These are phyloP conservation scores for Pseudisothecium myosuroides DNA, from an alignment of 225 moss, liverwort and hornwort genomes.

Conservation along the genomic window DNA sequence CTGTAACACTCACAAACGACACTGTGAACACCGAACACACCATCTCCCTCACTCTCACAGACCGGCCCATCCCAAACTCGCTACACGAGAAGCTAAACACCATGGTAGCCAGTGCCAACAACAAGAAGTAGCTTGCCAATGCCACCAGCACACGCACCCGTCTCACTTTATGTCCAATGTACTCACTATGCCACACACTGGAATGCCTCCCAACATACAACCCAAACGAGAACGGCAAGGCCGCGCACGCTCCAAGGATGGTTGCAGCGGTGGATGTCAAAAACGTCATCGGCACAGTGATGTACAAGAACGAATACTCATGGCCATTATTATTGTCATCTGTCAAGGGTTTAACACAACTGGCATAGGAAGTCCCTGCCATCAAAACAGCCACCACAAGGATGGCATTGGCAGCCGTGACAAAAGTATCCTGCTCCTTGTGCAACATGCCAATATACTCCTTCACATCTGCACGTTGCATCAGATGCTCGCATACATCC, in stretches of 20 bases:
- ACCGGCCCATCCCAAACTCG: not conserved
- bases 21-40: not conserved
- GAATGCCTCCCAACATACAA: not conserved
- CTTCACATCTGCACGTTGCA: not conserved
- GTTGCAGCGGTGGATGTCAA: not conserved
- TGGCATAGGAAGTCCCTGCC: not conserved
- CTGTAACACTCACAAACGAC: not conserved
- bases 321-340: too few relatives aligned
- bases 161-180: not conserved
- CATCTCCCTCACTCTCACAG: not conserved
- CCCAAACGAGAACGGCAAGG: not conserved
- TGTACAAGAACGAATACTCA: fast-evolving
- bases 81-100: not conserved
- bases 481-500: not conserved
- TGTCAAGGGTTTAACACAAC: not conserved
- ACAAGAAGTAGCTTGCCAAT: not conserved
- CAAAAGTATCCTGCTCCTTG: not conserved
- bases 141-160: not conserved
- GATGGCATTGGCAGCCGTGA: not conserved
- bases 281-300: not conserved
- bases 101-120: not conserved
- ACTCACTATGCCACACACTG: not conserved
- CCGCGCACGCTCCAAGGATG: not conserved
- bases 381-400: not conserved
- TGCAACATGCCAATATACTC: not conserved